Base-by-base conservation (phyloP, 2,329 filamentous ascomycete species). In the Aspergillus pseudoglaucus region DNA sequence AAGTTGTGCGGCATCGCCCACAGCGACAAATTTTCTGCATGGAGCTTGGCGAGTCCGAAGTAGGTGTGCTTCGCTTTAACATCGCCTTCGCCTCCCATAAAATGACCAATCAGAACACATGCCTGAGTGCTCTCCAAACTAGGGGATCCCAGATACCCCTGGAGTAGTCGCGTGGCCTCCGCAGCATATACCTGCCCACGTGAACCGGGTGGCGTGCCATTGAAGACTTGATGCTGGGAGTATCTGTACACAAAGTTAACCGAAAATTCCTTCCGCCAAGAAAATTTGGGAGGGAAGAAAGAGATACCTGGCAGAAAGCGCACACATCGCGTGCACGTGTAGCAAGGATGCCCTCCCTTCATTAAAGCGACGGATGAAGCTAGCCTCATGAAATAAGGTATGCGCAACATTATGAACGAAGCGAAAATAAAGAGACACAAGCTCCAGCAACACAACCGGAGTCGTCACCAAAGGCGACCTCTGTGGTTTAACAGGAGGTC, bases 381-480 rank as follows among this genome's bases (percentile, higher is more conserved):
- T 55, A 10, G 49, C 47, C 40, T 53, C 51, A 30, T 59, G 52
- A 18, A 59, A 59, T 33, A 59, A 49, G 3, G 54, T 56, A 42
- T 59, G 54, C 23, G 55, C 50, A 25, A 59, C 50, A 46, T 59
- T 56, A 32, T 59, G 57, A 6, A 59, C 57, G 10, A 47, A 54
- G 9, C 49, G 52, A 47, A 59, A 59, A 37, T 59, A 59, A 6
- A 57, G 50, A 1, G 42, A 37, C 17, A 54, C 52, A 14, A 59
- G 37, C 42, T 59, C 57, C 3, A 33, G n/a, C 15, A 47, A 46
- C 2, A 56, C 10, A 9, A 39, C 37, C n/a, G 41, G 49, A 3
- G 49, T 47, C 2, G 43, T 35, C 12, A 54, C 37, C 35, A 45
- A 30, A 40, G 35, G 38, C 35, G 38, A n/a, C 3, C 38, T 38